phyloP scores from a whole-genome alignment of 768 basidiomycete species.

The Hygrophorus pudorinus region DNA sequence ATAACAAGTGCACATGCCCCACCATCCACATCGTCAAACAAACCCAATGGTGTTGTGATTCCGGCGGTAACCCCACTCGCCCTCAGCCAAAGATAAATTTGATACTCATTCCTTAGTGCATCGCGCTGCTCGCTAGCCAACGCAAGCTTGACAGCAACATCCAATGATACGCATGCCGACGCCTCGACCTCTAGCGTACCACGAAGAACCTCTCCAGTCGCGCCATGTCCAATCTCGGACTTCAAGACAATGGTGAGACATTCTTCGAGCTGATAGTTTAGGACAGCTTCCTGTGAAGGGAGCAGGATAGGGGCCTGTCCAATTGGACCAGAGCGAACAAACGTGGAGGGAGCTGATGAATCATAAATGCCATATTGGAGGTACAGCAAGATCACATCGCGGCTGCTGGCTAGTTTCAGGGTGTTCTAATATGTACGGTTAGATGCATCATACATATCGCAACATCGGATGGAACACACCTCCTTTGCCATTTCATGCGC shows the following conservation, averaged over 20 bases:
- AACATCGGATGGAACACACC: conserved; percentile 5
- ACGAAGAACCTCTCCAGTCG: conserved; percentile 10
- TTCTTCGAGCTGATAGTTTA: conserved; percentile 8
- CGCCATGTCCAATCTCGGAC: conserved; percentile 11
- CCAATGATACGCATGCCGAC: conserved; percentile 3
- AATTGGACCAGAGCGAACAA: conserved; percentile 7
- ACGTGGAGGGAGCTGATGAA: conserved; percentile 10
- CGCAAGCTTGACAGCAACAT: conserved; percentile 8
- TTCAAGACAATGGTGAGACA: conserved; percentile 10
- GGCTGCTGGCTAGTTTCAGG: conserved; percentile 8
- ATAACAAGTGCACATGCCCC: conserved; percentile 7
- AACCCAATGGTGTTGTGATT: conserved; percentile 11
- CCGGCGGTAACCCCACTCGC: conserved; percentile 8
- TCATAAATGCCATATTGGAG: conserved; percentile 13
- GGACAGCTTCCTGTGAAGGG: conserved; percentile 6
- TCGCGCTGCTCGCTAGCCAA: conserved; percentile 2
- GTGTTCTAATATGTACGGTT: conserved; percentile 6
- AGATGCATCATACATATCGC: conserved; percentile 1
- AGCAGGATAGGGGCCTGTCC: conserved; percentile 1
- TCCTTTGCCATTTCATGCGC: conserved; percentile 5
- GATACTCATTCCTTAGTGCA: conserved; percentile 12
- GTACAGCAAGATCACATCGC: conserved; percentile 9
- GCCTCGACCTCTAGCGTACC: conserved; percentile 9
- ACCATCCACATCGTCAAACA: conserved; percentile 12
- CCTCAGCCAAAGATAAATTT: conserved; percentile 10